Base-by-base conservation (phyloP, 2,329 filamentous ascomycete species). In the Penicillium sp. region DNA sequence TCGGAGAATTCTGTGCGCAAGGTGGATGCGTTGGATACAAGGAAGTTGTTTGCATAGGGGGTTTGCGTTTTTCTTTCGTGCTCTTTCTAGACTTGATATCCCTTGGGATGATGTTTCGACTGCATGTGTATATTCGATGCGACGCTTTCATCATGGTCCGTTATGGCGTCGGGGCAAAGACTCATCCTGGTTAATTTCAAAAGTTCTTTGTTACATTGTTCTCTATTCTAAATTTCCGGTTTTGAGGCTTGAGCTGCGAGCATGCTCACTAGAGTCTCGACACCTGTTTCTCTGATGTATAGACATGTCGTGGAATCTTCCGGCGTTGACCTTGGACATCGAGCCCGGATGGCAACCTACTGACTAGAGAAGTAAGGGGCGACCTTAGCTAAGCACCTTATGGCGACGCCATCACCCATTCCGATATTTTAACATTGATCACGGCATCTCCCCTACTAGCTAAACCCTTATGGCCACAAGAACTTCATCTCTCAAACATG, bases 11-110 rank as follows among this genome's bases (percentile, higher is more conserved):
- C 79, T 52, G 80, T 79, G 72, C 77, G 76, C 64, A 79, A 81
- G 61, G 78, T 77, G 59, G 81, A 88, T 69, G 83, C 83, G 57
- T 75, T 96, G 69, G 90, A 95, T 72, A 86, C 87, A 57, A 82
- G 80, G 67, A 79, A 83, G 59, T 72, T 95, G 49, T 95, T 95
- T 75, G 58, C 57, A 52, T 68, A 57, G 82, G 84, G 45, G 39
- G 52, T 46, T 49, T 48, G 31, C 42, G 48, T 52, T 33, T 57
- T 58, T 50, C 44, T 50, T 55, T 60, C 52, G 46, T 53, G 40
- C 43, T 51, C 49, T 51, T 54, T 55, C 53, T 62, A 63, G 60
- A 64, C 55, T 62, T 60, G 61, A 65, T 66, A 63, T 64, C 63
- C 64, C 62, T 56, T 47, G 59, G 61, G 58, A 60, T 54, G 49